Conservation (phyloP, 495 filamentous ascomycete species). For the Neurospora sp. region DNA sequence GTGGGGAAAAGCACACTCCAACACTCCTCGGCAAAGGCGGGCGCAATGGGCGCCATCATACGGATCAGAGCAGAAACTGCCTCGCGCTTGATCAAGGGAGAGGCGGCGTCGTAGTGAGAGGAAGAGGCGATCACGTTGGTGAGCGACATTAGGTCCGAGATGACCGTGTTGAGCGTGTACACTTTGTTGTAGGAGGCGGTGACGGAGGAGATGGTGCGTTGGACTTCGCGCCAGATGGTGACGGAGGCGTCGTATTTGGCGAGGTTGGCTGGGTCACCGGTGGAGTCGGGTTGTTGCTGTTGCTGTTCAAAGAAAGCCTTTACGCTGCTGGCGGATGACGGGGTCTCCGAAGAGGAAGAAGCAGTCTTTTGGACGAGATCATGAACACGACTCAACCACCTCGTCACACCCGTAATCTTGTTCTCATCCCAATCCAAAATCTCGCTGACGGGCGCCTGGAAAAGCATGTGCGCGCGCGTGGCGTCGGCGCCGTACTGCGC, state of each 20-base stretch:
- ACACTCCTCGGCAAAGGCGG: conserved; percentile 68
- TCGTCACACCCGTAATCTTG: conserved; percentile 70
- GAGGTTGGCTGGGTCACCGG: conserved; percentile 14
- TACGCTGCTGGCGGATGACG: background rate
- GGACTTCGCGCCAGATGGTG: conserved; percentile 51
- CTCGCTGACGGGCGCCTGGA: conserved; percentile 74
- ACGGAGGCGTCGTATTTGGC: conserved; percentile 35
- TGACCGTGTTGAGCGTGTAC: conserved; percentile 67
- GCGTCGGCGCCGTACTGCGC: conserved; percentile 70
- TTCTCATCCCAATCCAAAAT: conserved; percentile 79
- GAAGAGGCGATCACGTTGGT: conserved; percentile 51
- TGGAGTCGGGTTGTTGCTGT: conserved; percentile 4
- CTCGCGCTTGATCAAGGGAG: conserved; percentile 19
- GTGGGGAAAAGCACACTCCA: conserved; percentile 49
- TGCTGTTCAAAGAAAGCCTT: conserved; percentile 22
- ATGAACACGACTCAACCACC: conserved; percentile 64
- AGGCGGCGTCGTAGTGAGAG: conserved; percentile 7
- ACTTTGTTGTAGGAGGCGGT: conserved; percentile 59
- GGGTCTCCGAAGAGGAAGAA: background rate
- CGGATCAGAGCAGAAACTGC: conserved; percentile 44
- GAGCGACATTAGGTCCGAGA: conserved; percentile 71
- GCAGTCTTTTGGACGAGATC: conserved; percentile 39
- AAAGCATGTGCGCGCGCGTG: conserved; percentile 76
- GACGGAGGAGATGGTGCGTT: conserved; percentile 57
- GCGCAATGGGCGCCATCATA: conserved; percentile 67